A percentile compares a stretch with the other conserved stretches of the same genome.
Evolutionary conservation across 805 yeast genomes (phyloP).

Genomic region (Cyberlindnera petersonii): DNA sequence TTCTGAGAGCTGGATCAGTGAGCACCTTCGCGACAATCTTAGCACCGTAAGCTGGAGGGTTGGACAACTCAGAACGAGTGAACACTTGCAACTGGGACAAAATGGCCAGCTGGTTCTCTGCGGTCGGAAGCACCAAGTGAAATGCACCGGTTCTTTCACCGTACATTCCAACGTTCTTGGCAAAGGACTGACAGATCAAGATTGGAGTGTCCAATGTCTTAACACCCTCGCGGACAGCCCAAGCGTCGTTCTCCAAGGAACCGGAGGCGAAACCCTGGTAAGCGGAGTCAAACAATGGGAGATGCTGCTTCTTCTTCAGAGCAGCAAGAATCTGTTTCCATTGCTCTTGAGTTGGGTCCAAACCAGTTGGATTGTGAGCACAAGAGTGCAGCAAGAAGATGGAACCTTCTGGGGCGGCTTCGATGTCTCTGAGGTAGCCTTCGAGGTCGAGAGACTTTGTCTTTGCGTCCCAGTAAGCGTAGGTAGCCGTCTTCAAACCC

Average conservation of each 20-base stretch:
- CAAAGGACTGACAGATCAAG: slow-evolving; percentile 89
- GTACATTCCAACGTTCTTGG: slow-evolving; percentile 94
- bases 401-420: slow-evolving; percentile 69
- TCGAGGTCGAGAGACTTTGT: slow-evolving; percentile 68
- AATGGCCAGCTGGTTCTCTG: slow-evolving; percentile 51
- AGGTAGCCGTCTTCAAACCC: slow-evolving; percentile 63
- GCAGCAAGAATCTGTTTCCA: slow-evolving; percentile 72
- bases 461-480: slow-evolving; percentile 82
- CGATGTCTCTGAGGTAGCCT: slow-evolving; percentile 62
- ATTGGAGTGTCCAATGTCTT: slow-evolving; percentile 49
- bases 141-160: slow-evolving; percentile 97
- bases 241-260: slow-evolving; percentile 75
- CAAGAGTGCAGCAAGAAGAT: slow-evolving; percentile 86
- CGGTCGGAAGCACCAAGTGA: slow-evolving; percentile 58
- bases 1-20: slow-evolving; percentile 57
- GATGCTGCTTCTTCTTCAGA: slow-evolving; percentile 56
- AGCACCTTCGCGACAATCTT: slow-evolving; percentile 79
- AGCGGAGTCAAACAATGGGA: slow-evolving; percentile 88
- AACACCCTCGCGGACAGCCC: slow-evolving; percentile 64
- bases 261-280: slow-evolving; percentile 98
- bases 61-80: slow-evolving; percentile 82
- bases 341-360: slow-evolving; percentile 81
- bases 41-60: slow-evolving; percentile 95
- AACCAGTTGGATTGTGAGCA: slow-evolving; percentile 97
- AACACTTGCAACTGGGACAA: slow-evolving; percentile 71